These are phyloP conservation scores for Mortierella sp. DNA, from an alignment of 371 early-diverging fungal genomes.

Conservation along the genomic window DNA sequence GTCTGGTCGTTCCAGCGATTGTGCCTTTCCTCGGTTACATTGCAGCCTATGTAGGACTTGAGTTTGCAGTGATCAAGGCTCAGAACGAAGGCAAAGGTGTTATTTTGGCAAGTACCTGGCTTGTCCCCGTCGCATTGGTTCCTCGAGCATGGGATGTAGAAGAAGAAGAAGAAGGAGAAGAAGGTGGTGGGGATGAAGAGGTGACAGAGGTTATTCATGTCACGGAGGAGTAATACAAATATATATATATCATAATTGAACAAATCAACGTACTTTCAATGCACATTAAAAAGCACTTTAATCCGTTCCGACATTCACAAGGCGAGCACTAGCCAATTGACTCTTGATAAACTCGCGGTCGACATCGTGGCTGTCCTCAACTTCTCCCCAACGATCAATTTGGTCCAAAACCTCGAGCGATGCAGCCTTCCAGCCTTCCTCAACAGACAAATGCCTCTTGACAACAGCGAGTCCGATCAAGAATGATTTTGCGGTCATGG, in stretches of 20 bases:
- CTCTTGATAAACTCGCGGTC: constrained; percentile 52
- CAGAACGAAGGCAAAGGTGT: constrained; percentile 51
- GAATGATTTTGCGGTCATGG: constrained; percentile 90
- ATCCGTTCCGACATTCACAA: constrained; percentile 38
- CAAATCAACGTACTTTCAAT: too few relatives aligned
- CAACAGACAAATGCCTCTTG: constrained; percentile 76
- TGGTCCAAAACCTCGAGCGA: constrained; percentile 89
- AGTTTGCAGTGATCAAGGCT: constrained; percentile 50
- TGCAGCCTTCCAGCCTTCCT: constrained; percentile 83
- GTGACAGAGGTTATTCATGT: too few relatives aligned
- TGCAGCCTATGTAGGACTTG: constrained; percentile 49
- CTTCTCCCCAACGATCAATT: constrained; percentile 92
- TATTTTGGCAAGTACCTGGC: constrained; percentile 49
- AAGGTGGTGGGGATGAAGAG: too few relatives aligned
- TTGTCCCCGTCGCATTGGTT: constrained; percentile 45
- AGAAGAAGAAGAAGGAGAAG: constrained; percentile 23
- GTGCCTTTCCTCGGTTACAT: constrained; percentile 49
- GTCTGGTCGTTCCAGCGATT: constrained; percentile 43
- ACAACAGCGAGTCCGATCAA: constrained; percentile 87
- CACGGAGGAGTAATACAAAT: too few relatives aligned
- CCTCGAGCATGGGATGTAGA: constrained; percentile 49
- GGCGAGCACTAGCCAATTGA: constrained; percentile 46
- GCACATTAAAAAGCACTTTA: too few relatives aligned
- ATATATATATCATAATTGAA: too few relatives aligned
- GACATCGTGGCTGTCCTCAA: constrained; percentile 80